Conservation (phyloP, 768 basidiomycete genomes). For the Hirschioporus abietinus region DNA sequence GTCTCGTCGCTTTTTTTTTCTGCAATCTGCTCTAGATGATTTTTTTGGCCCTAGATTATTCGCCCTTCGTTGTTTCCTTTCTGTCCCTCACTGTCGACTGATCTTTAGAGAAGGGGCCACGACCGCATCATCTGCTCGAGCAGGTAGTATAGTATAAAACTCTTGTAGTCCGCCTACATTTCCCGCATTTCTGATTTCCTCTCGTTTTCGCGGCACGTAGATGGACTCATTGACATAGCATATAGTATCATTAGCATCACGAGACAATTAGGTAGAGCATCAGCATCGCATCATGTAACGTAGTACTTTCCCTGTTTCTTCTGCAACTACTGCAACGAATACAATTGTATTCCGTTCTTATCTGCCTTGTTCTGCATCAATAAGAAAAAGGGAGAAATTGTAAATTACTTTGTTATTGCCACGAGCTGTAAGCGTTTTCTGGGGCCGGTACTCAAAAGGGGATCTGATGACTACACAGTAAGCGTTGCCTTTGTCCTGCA, state of each 20-base stretch:
- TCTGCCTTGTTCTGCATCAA: not conserved
- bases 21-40: slow-evolving; percentile 41
- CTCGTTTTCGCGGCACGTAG: slow-evolving; percentile 42
- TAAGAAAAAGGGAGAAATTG: not conserved
- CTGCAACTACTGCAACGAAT: slow-evolving; percentile 1
- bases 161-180: slow-evolving; percentile 40
- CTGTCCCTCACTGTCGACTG: slow-evolving; percentile 6
- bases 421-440: not conserved
- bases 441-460: not conserved
- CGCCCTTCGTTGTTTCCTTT: slow-evolving; percentile 20
- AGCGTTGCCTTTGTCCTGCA: not conserved
- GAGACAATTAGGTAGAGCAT: slow-evolving; percentile 71
- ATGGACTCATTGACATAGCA: slow-evolving; percentile 34
- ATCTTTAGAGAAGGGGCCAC: slow-evolving; percentile 3
- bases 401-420: not conserved
- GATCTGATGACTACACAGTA: not conserved
- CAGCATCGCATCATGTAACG: slow-evolving; percentile 59
- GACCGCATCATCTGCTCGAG: not conserved
- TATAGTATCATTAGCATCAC: slow-evolving; percentile 37
- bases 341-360: slow-evolving; percentile 3
- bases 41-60: slow-evolving; percentile 37
- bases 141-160: slow-evolving; percentile 19
- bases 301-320: slow-evolving; percentile 23
- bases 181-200: slow-evolving; percentile 44
- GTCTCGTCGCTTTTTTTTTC: slow-evolving; percentile 30